Base-by-base conservation (phyloP, 1,284 basidiomycete genomes). In the Fistulinella cinereoalba region DNA sequence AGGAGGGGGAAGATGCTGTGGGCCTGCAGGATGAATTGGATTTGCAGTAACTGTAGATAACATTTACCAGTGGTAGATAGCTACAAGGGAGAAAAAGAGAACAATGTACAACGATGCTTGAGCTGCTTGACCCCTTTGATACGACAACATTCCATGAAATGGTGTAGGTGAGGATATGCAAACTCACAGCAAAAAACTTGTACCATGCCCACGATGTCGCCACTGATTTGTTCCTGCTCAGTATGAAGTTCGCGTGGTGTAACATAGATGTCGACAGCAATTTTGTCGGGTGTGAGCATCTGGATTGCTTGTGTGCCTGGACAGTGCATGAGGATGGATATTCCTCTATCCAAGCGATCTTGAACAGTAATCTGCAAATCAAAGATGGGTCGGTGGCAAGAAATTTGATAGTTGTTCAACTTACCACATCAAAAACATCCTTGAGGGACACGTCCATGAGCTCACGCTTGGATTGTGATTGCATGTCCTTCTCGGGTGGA, bases 331-430 rank as follows among this genome's bases (percentile, higher is more conserved):
- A 43, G 9, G n/a, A 43, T 3, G 1, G 33, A 43, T 15, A 50
- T 50, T 4, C 40, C 40, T 1, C 40, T 44, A 38, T 50, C 44
- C 1, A 50, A 19, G 33, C 10, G n/a, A 28, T 50, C 48, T 38
- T 50, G 48, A 34, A 46, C 39, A 7, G 31, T 18, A 16, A 46
- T 31, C 48, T 50, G 18, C 8, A 34, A 10, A n/a, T n/a, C n/a
- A n/a, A n/a, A n/a, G n/a, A n/a, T n/a, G n/a, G n/a, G n/a, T n/a
- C n/a, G 18, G 12, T 27, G 12, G 25, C 25, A 27, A 7, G 25
- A 27, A 27, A 7, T 27, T 7, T 27, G 25, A 27, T 12, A 7
- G 25, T 27, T 27, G 12, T 7, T 7, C 25, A 27, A 7, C 8
- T 27, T 27, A 50, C 40, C 1, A 9, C 12, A 19, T 50, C 40